Base-by-base conservation (phyloP, 2,329 filamentous ascomycete species). In the Colletotrichum navitas region DNA sequence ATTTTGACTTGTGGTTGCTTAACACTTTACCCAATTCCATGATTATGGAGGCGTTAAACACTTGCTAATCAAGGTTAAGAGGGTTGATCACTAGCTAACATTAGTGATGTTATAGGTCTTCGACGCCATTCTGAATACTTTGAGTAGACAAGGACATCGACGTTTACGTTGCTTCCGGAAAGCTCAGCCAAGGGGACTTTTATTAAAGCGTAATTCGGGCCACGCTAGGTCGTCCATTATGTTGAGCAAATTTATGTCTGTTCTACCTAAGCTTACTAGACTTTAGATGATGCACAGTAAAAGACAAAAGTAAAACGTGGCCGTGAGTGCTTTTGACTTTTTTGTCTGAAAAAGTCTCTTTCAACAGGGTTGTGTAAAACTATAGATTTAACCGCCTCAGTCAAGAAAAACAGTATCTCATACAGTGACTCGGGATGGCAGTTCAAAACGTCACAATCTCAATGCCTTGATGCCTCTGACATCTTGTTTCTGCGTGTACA, bases 101-200 rank as follows among this genome's bases (percentile, higher is more conserved):
- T 41, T 1, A 5, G 39, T 1, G 39, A 6, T 2, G 18, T 26
- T 3, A 3, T 0, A 3, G 11, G 3, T 26, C n/a, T 26, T 16
- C 14, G 5, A 7, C 2, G 1, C 26, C 11, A 8, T 26, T 3
- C 10, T 51, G 12, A n/a, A 26, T 26, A 7, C 7, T 51, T 24
- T 26, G 11, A 16, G 16, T 4, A 16, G 24, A 11, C 47, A 26
- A 51, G 24, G 47, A 5, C 7, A 3, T 24, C 10, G 5, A 12
- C 21, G 21, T 47, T 24, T 3, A 26, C 26, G 12, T 26, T 8
- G 12, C 24, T 26, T 14, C 24, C 26, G 11, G 24, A 51, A 51
- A 26, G 12, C 7, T 51, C 3, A 4, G 6, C 7, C 5, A 32
- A 10, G 26, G 14, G 2, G 2, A 14, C 1, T 29, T 29, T 29